phyloP scores from a whole-genome alignment of 2,329 filamentous ascomycete genomes.

The Cercospora nicotianae region DNA sequence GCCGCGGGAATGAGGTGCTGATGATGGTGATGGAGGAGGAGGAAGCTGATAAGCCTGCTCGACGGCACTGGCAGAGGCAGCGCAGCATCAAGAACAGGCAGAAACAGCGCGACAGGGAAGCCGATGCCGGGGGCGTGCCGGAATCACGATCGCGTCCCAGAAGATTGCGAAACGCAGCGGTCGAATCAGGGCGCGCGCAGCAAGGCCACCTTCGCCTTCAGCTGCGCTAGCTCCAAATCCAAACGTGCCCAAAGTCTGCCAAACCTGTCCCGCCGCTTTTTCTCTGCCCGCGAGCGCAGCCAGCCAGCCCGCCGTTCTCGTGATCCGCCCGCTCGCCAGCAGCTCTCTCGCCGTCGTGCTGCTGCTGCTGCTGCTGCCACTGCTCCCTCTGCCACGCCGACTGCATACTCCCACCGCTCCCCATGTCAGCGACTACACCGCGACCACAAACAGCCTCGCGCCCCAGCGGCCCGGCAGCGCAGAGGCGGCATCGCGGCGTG shows the following conservation, averaged over 20 bases:
- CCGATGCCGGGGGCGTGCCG: background rate
- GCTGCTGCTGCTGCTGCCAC: background rate
- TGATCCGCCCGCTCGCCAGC: background rate
- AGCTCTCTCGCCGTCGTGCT: background rate
- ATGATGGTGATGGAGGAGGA: background rate
- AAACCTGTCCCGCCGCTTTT: constrained; percentile 2
- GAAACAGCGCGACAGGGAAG: background rate
- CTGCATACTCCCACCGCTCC: background rate
- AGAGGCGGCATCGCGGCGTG: background rate
- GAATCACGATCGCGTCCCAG: background rate
- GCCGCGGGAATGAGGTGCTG: background rate
- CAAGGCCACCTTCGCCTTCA: background rate
- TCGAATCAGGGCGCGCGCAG: background rate
- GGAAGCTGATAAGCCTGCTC: background rate
- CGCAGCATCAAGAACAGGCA: background rate
- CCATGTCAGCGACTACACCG: background rate
- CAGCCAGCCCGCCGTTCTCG: background rate
- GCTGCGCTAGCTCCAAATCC: background rate
- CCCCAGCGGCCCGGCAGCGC: background rate
- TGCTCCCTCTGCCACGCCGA: background rate
- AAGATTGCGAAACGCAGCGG: background rate
- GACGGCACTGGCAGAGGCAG: background rate
- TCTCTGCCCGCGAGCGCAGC: background rate
- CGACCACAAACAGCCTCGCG: background rate
- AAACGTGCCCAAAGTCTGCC: background rate